phyloP scores from a whole-genome alignment of 345 rosid species.

The Noccaea bulbosa region DNA sequence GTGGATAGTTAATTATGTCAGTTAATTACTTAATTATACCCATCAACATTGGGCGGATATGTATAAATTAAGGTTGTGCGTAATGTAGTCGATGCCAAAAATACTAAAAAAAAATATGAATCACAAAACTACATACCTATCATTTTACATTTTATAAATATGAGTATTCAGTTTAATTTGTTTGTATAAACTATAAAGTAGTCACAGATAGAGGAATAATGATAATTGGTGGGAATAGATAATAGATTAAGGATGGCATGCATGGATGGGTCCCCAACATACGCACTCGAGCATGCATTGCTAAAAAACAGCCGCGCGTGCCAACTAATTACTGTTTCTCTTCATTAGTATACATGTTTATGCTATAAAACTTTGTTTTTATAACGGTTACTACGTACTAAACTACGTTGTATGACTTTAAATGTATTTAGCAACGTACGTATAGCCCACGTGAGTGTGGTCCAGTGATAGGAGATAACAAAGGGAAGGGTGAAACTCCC shows the following conservation, averaged over 20 bases:
- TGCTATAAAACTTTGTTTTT: conserved; percentile 4
- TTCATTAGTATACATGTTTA: conserved; percentile 4
- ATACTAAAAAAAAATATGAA: neutral
- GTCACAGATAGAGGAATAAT: neutral
- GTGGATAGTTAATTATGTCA: conserved; percentile 4
- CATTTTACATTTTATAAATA: neutral
- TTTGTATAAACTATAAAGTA: neutral
- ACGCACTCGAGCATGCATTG: conserved; percentile 46
- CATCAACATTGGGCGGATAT: neutral
- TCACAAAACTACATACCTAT: conserved; percentile 1
- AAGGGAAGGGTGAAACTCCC: too few relatives aligned
- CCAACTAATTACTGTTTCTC: neutral
- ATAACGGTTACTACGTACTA: conserved; percentile 4
- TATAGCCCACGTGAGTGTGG: neutral
- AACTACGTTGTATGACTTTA: neutral
- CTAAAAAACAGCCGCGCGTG: conserved; percentile 41
- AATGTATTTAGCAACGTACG: conserved; percentile 7
- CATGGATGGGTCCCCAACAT: conserved; percentile 41
- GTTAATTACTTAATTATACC: conserved; percentile 9
- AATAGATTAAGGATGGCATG: conserved; percentile 38
- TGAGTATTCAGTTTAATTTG: neutral
- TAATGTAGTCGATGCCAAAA: neutral
- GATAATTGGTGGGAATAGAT: conserved; percentile 25
- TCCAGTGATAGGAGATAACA: too few relatives aligned
- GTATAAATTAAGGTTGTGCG: neutral